Evolutionary conservation across 257 asterid genomes (phyloP).

Genomic region (Jasminum sambac): DNA sequence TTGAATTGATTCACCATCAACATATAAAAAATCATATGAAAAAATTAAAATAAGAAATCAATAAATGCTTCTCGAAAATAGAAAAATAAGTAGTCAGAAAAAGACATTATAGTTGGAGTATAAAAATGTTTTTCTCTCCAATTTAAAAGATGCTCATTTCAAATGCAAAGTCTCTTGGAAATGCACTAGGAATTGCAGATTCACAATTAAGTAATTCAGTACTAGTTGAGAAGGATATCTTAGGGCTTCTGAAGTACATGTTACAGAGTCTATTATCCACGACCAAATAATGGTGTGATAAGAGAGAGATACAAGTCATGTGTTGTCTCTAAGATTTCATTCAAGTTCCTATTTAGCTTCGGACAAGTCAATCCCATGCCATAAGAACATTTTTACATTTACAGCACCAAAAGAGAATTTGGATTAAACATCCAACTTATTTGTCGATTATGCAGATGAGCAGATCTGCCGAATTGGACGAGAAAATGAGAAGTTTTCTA

Average conservation of each 20-base stretch:
- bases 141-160: too few species aligned
- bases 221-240: neutral
- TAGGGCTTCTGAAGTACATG: neutral
- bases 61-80: too few species aligned
- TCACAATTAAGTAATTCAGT: neutral
- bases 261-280: neutral
- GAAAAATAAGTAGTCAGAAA: too few species aligned
- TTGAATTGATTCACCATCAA: too few species aligned
- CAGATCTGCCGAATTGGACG: too few species aligned
- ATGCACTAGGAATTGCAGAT: too few species aligned
- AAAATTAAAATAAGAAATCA: too few species aligned
- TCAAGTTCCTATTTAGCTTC: neutral
- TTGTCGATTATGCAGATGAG: neutral
- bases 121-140: too few species aligned
- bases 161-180: too few species aligned
- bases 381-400: constrained; percentile 5
- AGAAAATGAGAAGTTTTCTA: neutral
- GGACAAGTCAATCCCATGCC: constrained; percentile 10
- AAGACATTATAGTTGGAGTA: too few species aligned
- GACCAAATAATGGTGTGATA: constrained; percentile 1
- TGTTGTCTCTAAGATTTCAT: neutral
- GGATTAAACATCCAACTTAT: neutral
- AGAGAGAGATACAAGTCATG: neutral
- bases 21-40: too few species aligned
- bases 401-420: neutral